Percentiles rank a stretch among this genome's conserved stretches.
These are phyloP conservation scores for Xylaria sp. DNA, from an alignment of 2,329 filamentous ascomycete species.

Conservation along the genomic window DNA sequence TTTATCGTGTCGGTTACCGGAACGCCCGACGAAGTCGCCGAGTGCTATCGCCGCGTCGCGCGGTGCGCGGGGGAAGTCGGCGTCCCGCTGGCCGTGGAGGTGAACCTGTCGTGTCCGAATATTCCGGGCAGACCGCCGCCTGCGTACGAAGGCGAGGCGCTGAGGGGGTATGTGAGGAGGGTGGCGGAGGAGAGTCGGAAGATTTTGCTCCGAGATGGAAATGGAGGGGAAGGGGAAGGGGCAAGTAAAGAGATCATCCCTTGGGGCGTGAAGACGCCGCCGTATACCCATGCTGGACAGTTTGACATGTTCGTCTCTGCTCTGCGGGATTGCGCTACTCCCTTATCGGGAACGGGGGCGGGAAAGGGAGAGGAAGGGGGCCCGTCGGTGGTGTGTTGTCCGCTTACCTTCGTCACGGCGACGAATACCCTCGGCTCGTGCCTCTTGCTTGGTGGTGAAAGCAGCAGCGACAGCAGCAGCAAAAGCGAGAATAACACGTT, in stretches of 20 bases:
- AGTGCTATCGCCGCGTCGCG: constrained; percentile 64
- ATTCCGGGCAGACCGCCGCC: constrained; percentile 75
- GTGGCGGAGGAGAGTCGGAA: constrained; percentile 39
- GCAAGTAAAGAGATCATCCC: constrained; percentile 46
- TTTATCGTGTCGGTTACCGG: constrained; percentile 80
- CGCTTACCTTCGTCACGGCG: constrained; percentile 75
- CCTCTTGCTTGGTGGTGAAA: constrained; percentile 59
- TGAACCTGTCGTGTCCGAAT: constrained; percentile 84
- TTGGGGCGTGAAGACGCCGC: constrained; percentile 78
- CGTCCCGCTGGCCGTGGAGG: constrained; percentile 72
- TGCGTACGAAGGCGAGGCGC: constrained; percentile 67
- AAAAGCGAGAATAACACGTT: no score
- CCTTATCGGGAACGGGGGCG: no score
- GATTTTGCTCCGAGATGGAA: no score
- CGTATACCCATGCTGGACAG: constrained; percentile 76
- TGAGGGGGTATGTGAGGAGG: constrained; percentile 64
- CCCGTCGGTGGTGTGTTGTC: constrained; percentile 50
- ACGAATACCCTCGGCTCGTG: constrained; percentile 79
- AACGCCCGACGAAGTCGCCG: constrained; percentile 63
- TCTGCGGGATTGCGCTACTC: constrained; percentile 49
- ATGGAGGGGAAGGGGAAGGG: constrained; percentile 33
- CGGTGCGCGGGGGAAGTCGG: constrained; percentile 45
- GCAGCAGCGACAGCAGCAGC: constrained; percentile 38
- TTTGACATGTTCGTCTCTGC: constrained; percentile 67
- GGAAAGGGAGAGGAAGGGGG: no score